Conservation (phyloP, 352 stramenopile genomes). For the Globisporangium okanoganense region DNA sequence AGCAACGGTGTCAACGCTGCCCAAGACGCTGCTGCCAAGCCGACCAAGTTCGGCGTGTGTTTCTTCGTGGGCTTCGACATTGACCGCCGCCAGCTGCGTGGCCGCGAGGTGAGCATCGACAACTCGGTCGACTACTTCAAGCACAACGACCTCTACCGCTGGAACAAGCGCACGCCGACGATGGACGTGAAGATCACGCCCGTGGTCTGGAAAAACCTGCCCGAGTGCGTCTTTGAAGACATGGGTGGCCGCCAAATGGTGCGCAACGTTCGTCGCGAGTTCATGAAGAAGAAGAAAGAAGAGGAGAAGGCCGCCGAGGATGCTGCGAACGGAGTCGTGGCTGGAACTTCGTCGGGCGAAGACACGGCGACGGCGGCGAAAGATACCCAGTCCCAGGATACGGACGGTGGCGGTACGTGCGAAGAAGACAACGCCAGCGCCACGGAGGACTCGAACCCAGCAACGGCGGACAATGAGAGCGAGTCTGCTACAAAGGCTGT, state of each 20-base stretch:
- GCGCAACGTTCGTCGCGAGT: slow-evolving; percentile 59
- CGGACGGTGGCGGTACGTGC: slow-evolving; percentile 34
- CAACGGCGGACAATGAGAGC: slow-evolving; percentile 1
- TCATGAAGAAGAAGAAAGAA: slow-evolving; percentile 86
- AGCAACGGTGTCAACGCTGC: slow-evolving; percentile 15
- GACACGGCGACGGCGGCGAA: slow-evolving; percentile 38
- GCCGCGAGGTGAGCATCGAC: slow-evolving; percentile 81
- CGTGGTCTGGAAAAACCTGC: slow-evolving; percentile 81
- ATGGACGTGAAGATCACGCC: slow-evolving; percentile 89
- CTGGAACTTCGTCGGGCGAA: slow-evolving; percentile 32
- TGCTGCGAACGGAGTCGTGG: slow-evolving; percentile 26
- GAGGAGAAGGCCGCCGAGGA: slow-evolving; percentile 67
- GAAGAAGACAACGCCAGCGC: slow-evolving; percentile 39
- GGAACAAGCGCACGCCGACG: slow-evolving; percentile 82
- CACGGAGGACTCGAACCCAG: slow-evolving; percentile 39
- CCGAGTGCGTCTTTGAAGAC: slow-evolving; percentile 83
- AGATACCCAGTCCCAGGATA: slow-evolving; percentile 53
- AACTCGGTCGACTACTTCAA: slow-evolving; percentile 88
- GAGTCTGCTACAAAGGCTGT: not conserved
- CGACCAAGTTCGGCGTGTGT: slow-evolving; percentile 67
- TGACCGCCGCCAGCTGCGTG: slow-evolving; percentile 69
- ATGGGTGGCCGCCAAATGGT: slow-evolving; percentile 68
- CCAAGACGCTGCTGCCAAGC: slow-evolving; percentile 19
- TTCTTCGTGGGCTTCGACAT: slow-evolving; percentile 88
- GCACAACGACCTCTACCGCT: slow-evolving; percentile 85